Conservation (phyloP, 2,329 filamentous ascomycete species). For the Trichoderma semiorbis region DNA sequence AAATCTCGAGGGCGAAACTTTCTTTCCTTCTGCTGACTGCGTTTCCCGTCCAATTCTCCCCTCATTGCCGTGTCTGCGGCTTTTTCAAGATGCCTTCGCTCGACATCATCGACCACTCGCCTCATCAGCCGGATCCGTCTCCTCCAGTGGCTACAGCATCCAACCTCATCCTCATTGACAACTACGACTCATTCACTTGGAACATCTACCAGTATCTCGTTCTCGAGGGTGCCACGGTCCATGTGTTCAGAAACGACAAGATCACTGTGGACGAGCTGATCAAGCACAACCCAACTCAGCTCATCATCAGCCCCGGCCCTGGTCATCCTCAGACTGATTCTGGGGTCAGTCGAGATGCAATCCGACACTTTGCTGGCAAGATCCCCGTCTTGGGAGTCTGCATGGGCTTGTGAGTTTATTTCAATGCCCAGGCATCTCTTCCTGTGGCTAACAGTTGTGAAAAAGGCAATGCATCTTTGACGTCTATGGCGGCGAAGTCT, state of each 20-base stretch:
- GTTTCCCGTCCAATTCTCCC: neutral
- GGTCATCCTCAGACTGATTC: slow-evolving; percentile 90
- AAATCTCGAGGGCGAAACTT: neutral
- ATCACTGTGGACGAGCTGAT: slow-evolving; percentile 81
- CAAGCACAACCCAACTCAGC: slow-evolving; percentile 79
- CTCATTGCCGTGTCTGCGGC: neutral
- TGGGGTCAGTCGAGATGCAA: slow-evolving; percentile 88
- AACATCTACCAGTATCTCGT: slow-evolving; percentile 98
- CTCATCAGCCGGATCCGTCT: slow-evolving; percentile 74
- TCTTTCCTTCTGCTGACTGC: neutral
- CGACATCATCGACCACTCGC: slow-evolving; percentile 73
- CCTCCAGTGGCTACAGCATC: slow-evolving; percentile 73
- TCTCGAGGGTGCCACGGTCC: slow-evolving; percentile 89
- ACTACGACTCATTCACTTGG: slow-evolving; percentile 99
- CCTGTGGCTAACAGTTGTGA: slow-evolving; percentile 7
- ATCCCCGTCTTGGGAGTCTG: slow-evolving; percentile 96
- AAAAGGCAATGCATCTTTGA: slow-evolving; percentile 89
- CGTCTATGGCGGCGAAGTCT: slow-evolving; percentile 85
- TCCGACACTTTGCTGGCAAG: slow-evolving; percentile 87
- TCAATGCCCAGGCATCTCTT: neutral
- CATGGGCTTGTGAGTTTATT: slow-evolving; percentile 79
- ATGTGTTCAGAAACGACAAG: slow-evolving; percentile 89
- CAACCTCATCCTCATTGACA: slow-evolving; percentile 94
- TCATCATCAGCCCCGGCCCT: slow-evolving; percentile 92
- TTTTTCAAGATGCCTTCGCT: slow-evolving; percentile 44